Evolutionary conservation across 1,284 basidiomycete species (phyloP), one percentile per base, ranked within the genome.

Genomic region (Exsudoporus floridanus): DNA sequence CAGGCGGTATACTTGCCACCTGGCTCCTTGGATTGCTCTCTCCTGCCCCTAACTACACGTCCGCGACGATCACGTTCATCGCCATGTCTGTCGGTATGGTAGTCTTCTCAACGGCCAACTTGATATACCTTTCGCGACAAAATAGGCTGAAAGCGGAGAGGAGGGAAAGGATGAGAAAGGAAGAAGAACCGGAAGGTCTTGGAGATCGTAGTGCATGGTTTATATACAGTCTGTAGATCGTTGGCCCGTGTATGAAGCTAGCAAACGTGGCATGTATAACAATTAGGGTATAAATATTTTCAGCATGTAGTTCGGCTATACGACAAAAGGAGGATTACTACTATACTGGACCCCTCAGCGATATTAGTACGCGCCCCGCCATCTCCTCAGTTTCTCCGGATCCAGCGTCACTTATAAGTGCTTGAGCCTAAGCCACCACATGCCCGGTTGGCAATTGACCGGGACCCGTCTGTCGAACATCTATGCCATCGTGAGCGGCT

Each of bases 1-100:
- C 69, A 0, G 83, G 82, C 4, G 82, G 79, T 7, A 81, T 85
- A 50, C 71, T 82, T 8, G 74, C 79, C 0, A 79, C 76, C 1
- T 82, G 80, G 81, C 70, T 83, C 6, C 72, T 81, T 52, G 75
- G 74, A 2, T 70, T 70, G 3, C 56, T 76, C 2, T 74, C 74
- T 30, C 67, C 75, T 0, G 66, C 73, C 1, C 79, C 80, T 0
- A 55, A 69, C 19, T 81, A 77, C 59, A 67, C 58, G 21, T 64
- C 64, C n/a, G 76, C 72, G 4, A 77, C 73, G 1, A 61, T 72
- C 35, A 65, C 67, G n/a, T 69, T 76, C 25, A 62, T 77, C 5
- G 57, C 59, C 21, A 74, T 75, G 57, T 73, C 73, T 0, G 52
- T 69, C 3, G 45, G 62, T 18, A 73, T 73, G 65, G 54, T 64